Evolutionary conservation across 129 eudicot species (phyloP), one percentile per base, ranked within the genome.

Genomic region (Scalesia atractyloides): DNA sequence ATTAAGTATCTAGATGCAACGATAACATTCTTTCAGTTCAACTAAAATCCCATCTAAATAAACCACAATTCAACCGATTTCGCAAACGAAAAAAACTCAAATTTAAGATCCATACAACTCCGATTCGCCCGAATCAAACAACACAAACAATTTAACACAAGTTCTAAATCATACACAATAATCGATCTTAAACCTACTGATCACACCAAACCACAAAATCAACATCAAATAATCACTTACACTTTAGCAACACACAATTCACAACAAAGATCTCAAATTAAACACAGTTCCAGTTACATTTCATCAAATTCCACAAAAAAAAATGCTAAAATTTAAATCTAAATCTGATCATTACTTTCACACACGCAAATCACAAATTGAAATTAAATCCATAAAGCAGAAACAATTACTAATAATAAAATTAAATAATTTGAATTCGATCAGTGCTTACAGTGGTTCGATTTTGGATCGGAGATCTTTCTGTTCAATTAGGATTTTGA

Each of bases 241-340:
- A 67, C 47, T 22, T 66, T 46, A 67, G 58, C 22, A 50, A 51
- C 5, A 50, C 63, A 33, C 63, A 34, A 51, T 9, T 34, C 2
- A 5, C n/a, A n/a, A n/a, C 50, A 14, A 8, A 49, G 62, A 68
- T 68, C 47, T 9, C 9, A 68, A 68, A 26, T 15, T 15, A 51
- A 69, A 52, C 63, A 10, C 5, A 69, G 51, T 69, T 50, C 12
- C 17, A 52, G 50, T 69, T 51, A 52, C 49, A 68, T 69, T 51
- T 5, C 63, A 2, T n/a, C 6, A 2, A 69, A 51, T 52, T 69
- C 64, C 34, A 16, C 33, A 24, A n/a, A 24, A 19, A 52, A 52
- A 68, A 26, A 26, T 0, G 46, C 8, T 13, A 19, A 8, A 46
- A 46, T 22, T 47, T 24, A 67, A 14, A 11, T 3, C 43, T 26